Base-by-base conservation (phyloP, 2,329 filamentous ascomycete species). In the Byssoonygena ceratinophila region DNA sequence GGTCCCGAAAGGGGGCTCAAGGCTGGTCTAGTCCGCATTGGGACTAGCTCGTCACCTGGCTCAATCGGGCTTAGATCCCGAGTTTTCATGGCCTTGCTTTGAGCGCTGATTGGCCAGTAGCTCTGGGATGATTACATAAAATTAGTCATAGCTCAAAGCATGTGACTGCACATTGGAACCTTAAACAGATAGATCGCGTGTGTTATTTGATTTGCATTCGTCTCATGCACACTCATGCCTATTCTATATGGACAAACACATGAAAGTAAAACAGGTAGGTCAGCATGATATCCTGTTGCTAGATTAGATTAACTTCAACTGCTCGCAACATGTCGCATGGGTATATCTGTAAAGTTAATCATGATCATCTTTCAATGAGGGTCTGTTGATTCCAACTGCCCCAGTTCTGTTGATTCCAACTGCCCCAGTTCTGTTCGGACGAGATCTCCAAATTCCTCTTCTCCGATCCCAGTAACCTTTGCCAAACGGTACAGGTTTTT, bases 401-500 rank as follows among this genome's bases (percentile, higher is more conserved):
- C n/a, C n/a, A n/a, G n/a, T n/a, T 81, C 79, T 52, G 80, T 66
- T 60, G 82, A 61, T 49, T 74, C 71, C 57, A 83, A 61, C 20
- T 79, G 69, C 46, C 82, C 77, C 59, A 83, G 61, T 61, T 84
- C 81, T 41, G 72, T 75, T 62, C 71, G 70, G n/a, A 83, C 74
- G 45, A 82, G 68, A 23, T 73, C 66, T 62, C 79, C 74, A 63
- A 84, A 84, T 53, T 83, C 80, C 20, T 70, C 68, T 34, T 76
- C 68, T 16, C 76, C 72, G 57, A 84, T 80, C 1, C 81, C 81
- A 2, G 76, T 76, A 23, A 73, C 73, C 59, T 72, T 76, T 1
- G 80, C 80, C 51, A 84, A 64, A 2, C 80, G 74, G 65, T 79
- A 83, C 61, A 84, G 63, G 60, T 78, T 81, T 68, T 83, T 83